Conservation (phyloP, 257 asterid genomes). For the Fraxinus pennsylvanica region DNA sequence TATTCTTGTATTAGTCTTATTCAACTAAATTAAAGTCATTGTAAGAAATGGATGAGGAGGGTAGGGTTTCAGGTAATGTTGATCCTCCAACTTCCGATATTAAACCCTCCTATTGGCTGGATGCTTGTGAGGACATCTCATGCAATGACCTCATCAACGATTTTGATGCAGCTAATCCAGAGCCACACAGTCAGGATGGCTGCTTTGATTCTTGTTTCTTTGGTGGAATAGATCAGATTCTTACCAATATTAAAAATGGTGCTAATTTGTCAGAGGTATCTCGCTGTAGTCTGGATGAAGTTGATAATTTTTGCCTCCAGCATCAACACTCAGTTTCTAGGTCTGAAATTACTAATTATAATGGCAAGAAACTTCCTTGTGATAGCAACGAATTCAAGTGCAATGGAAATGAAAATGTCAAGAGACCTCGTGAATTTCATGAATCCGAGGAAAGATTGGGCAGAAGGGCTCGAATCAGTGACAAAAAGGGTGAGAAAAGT, state of each 20-base stretch:
- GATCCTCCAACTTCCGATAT: constrained; percentile 32
- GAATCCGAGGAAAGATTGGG: constrained; percentile 40
- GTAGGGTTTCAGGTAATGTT: constrained; percentile 40
- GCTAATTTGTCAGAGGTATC: constrained; percentile 27
- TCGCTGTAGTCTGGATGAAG: constrained; percentile 20
- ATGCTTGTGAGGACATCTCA: constrained; percentile 80
- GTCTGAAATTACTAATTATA: constrained; percentile 28
- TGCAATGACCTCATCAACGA: constrained; percentile 66
- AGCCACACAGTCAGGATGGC: constrained; percentile 27
- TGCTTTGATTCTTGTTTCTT: constrained; percentile 58
- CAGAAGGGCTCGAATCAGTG: constrained; percentile 49
- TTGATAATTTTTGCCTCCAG: constrained; percentile 21
- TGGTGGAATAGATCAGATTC: constrained; percentile 74
- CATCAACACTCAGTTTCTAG: constrained; percentile 23
- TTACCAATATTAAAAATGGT: constrained; percentile 61
- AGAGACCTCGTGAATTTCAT: constrained; percentile 34
- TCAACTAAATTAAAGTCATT: constrained; percentile 13
- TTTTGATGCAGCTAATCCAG: constrained; percentile 37
- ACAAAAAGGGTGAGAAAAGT: constrained; percentile 49
- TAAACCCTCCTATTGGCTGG: constrained; percentile 82
- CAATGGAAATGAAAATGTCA: constrained; percentile 26
- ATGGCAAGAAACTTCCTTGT: constrained; percentile 28
- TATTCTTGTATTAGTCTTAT: constrained; percentile 17
- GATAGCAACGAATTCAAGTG: constrained; percentile 31
- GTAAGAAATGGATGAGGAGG: constrained; percentile 58